Base-by-base conservation (phyloP, 1,284 basidiomycete species). In the Gymnopus androsaceus region DNA sequence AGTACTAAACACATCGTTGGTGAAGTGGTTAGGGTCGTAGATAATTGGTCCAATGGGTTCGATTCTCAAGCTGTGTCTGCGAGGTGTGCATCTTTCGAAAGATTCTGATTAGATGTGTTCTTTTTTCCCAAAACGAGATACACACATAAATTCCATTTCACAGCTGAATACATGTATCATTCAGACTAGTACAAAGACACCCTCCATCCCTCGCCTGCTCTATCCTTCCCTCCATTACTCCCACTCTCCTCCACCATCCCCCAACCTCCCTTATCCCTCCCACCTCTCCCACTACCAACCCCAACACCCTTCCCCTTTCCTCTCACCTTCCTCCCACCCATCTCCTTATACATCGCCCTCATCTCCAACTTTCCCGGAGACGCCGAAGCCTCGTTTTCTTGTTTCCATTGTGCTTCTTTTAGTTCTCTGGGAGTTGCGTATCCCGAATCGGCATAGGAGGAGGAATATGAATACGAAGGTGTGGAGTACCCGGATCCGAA, bases 291-390 rank as follows among this genome's bases (percentile, higher is more conserved):
- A n/a, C 78, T 79, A 3, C 74, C 67, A 42, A 79, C 77, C 6
- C 84, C 87, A 19, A 89, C n/a, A n/a, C n/a, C 70, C 67, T 90
- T 93, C 8, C 69, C 69, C 68, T 85, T 85, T 46, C 73, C 78
- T 70, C 87, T 90, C 4, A 84, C 75, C 74, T 95, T 95, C 60
- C 93, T 80, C 9, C 93, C 93, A 17, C 88, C 88, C 7, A 95
- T 74, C 53, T 92, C 89, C 75, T 95, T 95, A 74, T 95, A 95
- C 77, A 87, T 87, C 66, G 88, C 88, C 36, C 93, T 80, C 84
- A 94, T 92, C 69, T 94, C 91, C 1, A 84, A 57, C 72, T 94
- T 95, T 36, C 82, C 81, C 37, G 88, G 89, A 15, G 72, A 77
- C 17, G 77, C 73, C 14, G 74, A 63, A 0, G 72, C 68, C 51